Evolutionary conservation across 805 yeast species (phyloP).

Genomic region (Nakazawaea wyomingensis): DNA sequence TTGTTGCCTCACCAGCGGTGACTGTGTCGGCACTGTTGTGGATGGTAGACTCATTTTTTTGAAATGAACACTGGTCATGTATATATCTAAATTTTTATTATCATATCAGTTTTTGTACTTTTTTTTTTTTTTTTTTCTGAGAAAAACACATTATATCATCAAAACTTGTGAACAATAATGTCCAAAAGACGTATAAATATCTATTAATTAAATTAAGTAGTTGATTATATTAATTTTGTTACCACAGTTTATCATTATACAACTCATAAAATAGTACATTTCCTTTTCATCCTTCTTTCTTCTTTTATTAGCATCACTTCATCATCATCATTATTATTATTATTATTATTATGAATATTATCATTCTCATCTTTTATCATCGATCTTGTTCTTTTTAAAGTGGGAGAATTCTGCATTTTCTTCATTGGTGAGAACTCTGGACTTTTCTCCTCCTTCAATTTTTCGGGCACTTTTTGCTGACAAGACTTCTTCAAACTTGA

Average conservation of each 20-base stretch:
- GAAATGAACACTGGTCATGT: no score
- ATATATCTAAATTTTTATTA: no score
- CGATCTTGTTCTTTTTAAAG: slow-evolving; percentile 6
- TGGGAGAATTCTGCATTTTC: slow-evolving; percentile 4
- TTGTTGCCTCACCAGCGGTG: neutral
- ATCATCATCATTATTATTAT: neutral
- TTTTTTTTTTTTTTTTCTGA: neutral
- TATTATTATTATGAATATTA: neutral
- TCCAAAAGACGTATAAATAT: no score
- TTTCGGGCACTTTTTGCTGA: neutral
- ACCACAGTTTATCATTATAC: no score
- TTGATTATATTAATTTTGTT: no score
- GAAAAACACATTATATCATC: no score
- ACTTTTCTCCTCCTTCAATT: slow-evolving; percentile 3
- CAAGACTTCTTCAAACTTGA: neutral
- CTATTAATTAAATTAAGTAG: no score
- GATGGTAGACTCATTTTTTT: no score
- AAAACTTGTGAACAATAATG: no score
- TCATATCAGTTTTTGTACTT: neutral
- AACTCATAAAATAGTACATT: neutral
- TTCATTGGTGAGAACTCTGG: slow-evolving; percentile 6
- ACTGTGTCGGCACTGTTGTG: no score
- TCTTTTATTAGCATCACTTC: no score
- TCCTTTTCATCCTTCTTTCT: neutral
- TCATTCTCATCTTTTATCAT: neutral